Conservation (phyloP, 805 yeast species). For the Vanderwaltozyma verrucispora region DNA sequence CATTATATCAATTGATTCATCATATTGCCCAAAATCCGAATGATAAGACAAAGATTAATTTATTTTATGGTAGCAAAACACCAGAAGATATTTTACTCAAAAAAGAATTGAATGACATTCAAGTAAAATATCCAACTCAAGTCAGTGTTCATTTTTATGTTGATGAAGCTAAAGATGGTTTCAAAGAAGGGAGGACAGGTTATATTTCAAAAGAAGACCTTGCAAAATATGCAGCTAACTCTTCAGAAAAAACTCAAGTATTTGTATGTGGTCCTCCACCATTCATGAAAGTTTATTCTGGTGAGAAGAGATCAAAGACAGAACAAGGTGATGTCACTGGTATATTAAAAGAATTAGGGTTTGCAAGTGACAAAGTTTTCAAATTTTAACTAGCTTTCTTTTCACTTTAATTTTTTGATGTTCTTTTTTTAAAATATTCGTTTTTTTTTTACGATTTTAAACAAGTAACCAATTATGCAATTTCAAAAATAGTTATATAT, state of each 20-base stretch:
- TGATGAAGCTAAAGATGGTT: conserved; percentile 37
- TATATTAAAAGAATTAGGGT: conserved; percentile 79
- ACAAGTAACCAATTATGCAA: too few relatives aligned
- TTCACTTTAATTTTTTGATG: too few relatives aligned
- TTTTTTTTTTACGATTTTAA: too few relatives aligned
- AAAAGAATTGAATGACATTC: conserved; percentile 54
- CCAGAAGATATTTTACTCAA: conserved; percentile 74
- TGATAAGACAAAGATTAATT: conserved; percentile 72
- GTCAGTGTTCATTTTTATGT: conserved; percentile 70
- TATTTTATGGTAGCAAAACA: conserved; percentile 72
- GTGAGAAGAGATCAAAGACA: conserved; percentile 69
- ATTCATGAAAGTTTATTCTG: conserved; percentile 78
- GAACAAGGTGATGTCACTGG: conserved; percentile 96
- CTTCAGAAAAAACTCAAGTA: conserved; percentile 59
- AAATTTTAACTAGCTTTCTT: conserved; percentile 48
- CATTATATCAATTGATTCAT: conserved; percentile 78
- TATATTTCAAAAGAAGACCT: conserved; percentile 70
- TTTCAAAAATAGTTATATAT: too few relatives aligned
- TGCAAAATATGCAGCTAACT: conserved; percentile 47
- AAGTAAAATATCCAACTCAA: conserved; percentile 60
- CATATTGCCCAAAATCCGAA: conserved; percentile 67
- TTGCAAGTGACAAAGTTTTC: conserved; percentile 75
- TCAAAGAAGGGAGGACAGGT: conserved; percentile 49
- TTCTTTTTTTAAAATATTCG: too few relatives aligned
- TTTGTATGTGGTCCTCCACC: conserved; percentile 97